Evolutionary conservation across 805 yeast genomes (phyloP).

Genomic region (Helenozyma rhizophorensis): DNA sequence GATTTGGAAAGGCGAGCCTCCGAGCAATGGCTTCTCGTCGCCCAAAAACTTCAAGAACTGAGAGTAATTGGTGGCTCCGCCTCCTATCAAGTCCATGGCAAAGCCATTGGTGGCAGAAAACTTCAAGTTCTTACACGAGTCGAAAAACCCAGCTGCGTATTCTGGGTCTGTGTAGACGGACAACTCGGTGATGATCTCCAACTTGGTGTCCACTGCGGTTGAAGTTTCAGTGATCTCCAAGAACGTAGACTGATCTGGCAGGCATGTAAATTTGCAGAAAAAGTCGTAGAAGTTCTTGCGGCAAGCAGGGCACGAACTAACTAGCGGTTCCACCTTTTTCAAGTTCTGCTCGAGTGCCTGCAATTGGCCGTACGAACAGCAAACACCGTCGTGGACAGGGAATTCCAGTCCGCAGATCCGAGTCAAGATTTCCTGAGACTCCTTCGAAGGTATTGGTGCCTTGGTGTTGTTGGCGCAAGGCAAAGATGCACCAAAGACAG

Average conservation of each 20-base stretch:
- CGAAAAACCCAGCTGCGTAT: slow-evolving; percentile 64
- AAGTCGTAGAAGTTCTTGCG: slow-evolving; percentile 75
- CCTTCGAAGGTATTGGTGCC: slow-evolving; percentile 45
- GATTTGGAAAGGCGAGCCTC: slow-evolving; percentile 95
- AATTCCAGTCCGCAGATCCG: slow-evolving; percentile 74
- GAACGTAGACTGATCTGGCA: slow-evolving; percentile 75
- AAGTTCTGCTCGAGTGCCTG: slow-evolving; percentile 40
- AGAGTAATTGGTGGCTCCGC: slow-evolving; percentile 79
- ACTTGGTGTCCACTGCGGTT: slow-evolving; percentile 44
- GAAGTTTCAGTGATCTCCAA: slow-evolving; percentile 59
- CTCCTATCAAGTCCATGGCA: slow-evolving; percentile 96
- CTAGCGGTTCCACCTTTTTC: slow-evolving; percentile 37
- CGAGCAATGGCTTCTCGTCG: slow-evolving; percentile 87
- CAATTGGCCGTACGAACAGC: slow-evolving; percentile 71
- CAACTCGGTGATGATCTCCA: slow-evolving; percentile 65
- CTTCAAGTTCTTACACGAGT: slow-evolving; percentile 85
- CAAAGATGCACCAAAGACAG: slow-evolving; percentile 70
- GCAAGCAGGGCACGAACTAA: slow-evolving; percentile 80
- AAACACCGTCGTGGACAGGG: slow-evolving; percentile 45
- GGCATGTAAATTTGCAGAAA: slow-evolving; percentile 87
- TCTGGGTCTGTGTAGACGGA: slow-evolving; percentile 54
- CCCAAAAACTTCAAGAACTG: slow-evolving; percentile 85
- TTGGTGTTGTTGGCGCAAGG: slow-evolving; percentile 67
- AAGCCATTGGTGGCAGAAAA: slow-evolving; percentile 92
- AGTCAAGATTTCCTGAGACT: slow-evolving; percentile 42